These are phyloP conservation scores for Leptoxyphium fumago DNA, from an alignment of 2,329 filamentous ascomycete species.

Conservation along the genomic window DNA sequence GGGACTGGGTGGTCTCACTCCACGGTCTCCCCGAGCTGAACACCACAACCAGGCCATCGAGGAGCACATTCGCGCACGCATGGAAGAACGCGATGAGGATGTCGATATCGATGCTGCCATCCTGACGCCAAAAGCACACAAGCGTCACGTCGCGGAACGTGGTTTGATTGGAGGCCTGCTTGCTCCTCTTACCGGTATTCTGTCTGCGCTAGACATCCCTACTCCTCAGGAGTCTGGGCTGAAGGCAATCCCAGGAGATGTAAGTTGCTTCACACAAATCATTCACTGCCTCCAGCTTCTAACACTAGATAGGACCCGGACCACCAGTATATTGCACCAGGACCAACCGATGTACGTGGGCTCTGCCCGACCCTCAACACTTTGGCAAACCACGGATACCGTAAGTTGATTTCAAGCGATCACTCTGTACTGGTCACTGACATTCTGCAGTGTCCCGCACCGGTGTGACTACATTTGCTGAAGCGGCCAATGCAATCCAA, in stretches of 20 bases:
- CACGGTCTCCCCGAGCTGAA: slow-evolving; percentile 3
- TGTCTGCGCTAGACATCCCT: too few species aligned
- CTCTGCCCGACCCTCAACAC: slow-evolving; percentile 15
- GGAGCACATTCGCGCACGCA: slow-evolving; percentile 6
- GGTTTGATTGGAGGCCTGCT: too few species aligned
- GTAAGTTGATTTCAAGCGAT: slow-evolving; percentile 1
- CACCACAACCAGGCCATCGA: slow-evolving; percentile 4
- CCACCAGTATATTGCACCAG: slow-evolving; percentile 10
- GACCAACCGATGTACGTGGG: slow-evolving; percentile 10
- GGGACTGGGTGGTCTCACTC: slow-evolving; percentile 6
- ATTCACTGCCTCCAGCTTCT: too few species aligned
- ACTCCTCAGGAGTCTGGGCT: too few species aligned
- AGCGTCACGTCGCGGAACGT: too few species aligned
- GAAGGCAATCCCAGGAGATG: too few species aligned
- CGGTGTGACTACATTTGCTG: slow-evolving; percentile 15
- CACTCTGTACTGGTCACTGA: too few species aligned
- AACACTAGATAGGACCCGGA: slow-evolving; percentile 12
- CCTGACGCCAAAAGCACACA: slow-evolving; percentile 7
- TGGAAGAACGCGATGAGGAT: slow-evolving; percentile 8
- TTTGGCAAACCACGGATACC: slow-evolving; percentile 18
- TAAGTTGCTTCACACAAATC: too few species aligned
- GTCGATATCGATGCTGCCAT: slow-evolving; percentile 8
- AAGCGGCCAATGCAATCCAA: slow-evolving; percentile 16
- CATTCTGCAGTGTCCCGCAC: slow-evolving; percentile 1
- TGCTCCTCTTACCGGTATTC: too few species aligned